Percentiles rank a stretch among this genome's conserved stretches.
Evolutionary conservation across 2,329 filamentous ascomycete species (phyloP).

Genomic region (Westerdykella aurantiaca): DNA sequence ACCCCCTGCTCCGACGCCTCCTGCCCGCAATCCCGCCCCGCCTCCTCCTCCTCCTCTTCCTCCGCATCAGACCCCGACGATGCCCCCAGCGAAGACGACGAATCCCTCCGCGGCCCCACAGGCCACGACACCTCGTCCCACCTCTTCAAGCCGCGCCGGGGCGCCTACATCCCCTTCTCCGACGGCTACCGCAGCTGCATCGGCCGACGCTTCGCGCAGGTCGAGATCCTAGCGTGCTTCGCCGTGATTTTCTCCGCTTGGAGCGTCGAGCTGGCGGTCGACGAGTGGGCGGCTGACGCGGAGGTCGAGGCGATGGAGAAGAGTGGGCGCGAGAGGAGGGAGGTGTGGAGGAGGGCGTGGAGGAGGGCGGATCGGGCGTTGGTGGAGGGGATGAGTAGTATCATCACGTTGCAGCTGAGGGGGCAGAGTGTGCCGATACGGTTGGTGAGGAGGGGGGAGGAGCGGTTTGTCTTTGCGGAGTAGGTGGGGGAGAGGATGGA

Average conservation of each 20-base stretch:
- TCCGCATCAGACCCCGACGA: constrained; percentile 29
- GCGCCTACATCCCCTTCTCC: constrained; percentile 52
- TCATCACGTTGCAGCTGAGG: constrained; percentile 67
- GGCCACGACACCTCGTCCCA: constrained; percentile 57
- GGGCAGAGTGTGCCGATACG: constrained; percentile 59
- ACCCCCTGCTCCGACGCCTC: constrained; percentile 2
- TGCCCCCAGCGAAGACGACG: constrained; percentile 40
- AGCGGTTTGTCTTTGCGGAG: constrained; percentile 53
- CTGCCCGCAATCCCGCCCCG: no score
- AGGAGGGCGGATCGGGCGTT: constrained; percentile 50
- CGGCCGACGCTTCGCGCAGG: constrained; percentile 52
- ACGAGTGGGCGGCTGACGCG: constrained; percentile 40
- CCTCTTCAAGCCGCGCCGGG: constrained; percentile 48
- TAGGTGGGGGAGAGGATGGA: background rate
- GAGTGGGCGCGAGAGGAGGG: constrained; percentile 45
- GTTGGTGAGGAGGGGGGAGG: constrained; percentile 62
- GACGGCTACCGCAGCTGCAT: constrained; percentile 53
- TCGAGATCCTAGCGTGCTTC: constrained; percentile 51
- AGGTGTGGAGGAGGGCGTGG: constrained; percentile 58
- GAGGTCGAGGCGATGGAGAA: constrained; percentile 37
- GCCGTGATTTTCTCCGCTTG: constrained; percentile 52
- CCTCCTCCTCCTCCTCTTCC: no score
- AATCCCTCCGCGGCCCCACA: constrained; percentile 54
- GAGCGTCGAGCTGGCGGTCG: constrained; percentile 64
- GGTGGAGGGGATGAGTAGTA: constrained; percentile 49